Conservation (phyloP, 495 filamentous ascomycete genomes). For the Neurospora sp. region DNA sequence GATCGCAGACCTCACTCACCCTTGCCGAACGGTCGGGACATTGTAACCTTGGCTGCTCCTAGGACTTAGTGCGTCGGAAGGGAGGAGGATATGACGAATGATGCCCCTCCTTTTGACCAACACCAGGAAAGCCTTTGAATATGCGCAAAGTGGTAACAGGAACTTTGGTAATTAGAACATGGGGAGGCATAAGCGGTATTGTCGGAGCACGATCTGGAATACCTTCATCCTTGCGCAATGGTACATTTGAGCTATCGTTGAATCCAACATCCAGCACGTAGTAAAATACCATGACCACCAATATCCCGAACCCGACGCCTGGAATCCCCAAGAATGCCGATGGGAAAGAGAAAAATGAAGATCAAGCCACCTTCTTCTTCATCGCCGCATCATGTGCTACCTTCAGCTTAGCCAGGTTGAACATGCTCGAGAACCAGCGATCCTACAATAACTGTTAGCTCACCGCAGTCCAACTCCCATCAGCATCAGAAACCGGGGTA, state of each 20-base stretch:
- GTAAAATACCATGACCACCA: neutral
- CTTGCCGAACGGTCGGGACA: neutral
- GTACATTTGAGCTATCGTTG: neutral
- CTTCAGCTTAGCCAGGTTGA: neutral
- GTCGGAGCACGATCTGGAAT: neutral
- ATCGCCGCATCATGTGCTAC: neutral
- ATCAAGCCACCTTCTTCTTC: neutral
- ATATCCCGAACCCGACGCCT: neutral
- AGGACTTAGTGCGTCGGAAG: neutral
- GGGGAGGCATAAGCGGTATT: neutral
- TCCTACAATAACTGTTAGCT: neutral
- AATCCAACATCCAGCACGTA: neutral
- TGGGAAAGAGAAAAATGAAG: neutral
- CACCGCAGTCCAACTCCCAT: no score
- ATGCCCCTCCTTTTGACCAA: neutral
- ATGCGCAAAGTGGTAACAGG: neutral
- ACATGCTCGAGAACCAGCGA: neutral
- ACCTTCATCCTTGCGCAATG: neutral
- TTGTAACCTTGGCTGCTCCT: neutral
- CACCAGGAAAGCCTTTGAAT: neutral
- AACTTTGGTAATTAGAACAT: neutral
- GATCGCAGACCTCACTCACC: neutral
- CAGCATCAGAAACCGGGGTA: no score
- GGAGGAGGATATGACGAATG: neutral
- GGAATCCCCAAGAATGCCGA: neutral